phyloP scores from a whole-genome alignment of 2,329 filamentous ascomycete species.

The Alternaria postmessia region DNA sequence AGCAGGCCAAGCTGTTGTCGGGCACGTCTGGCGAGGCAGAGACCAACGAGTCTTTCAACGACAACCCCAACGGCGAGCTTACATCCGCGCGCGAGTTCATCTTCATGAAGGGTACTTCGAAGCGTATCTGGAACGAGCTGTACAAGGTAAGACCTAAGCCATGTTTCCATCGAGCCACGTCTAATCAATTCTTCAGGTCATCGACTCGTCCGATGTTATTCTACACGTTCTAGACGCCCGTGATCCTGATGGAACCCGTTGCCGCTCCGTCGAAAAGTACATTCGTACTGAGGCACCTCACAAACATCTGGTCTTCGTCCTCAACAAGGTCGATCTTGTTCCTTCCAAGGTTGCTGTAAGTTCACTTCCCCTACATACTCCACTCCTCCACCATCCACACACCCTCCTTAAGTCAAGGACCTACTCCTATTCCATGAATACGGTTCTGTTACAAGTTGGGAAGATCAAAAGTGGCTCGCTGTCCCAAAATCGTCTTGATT shows the following conservation, averaged over 20 bases:
- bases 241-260: slow-evolving; percentile 74
- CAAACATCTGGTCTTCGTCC: slow-evolving; percentile 89
- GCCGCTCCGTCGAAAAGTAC: slow-evolving; percentile 90
- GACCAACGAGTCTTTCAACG: slow-evolving; percentile 49
- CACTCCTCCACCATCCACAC: slow-evolving; percentile 26
- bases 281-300: slow-evolving; percentile 91
- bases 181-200: slow-evolving; percentile 47
- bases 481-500: slow-evolving; percentile 68
- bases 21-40: slow-evolving; percentile 69
- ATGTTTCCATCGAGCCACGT: not conserved
- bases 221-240: slow-evolving; percentile 63
- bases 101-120: slow-evolving; percentile 93
- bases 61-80: slow-evolving; percentile 51
- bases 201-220: slow-evolving; percentile 94
- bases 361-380: slow-evolving; percentile 44
- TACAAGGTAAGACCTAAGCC: slow-evolving; percentile 71
- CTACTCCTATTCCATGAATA: slow-evolving; percentile 75
- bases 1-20: slow-evolving; percentile 79
- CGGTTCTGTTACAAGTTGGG: slow-evolving; percentile 99
- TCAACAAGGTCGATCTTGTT: slow-evolving; percentile 93
- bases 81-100: slow-evolving; percentile 69
- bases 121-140: slow-evolving; percentile 84
- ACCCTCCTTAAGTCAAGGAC: slow-evolving; percentile 91
- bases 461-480: slow-evolving; percentile 84
- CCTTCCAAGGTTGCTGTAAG: slow-evolving; percentile 95